Evolutionary conservation across 805 yeast genomes (phyloP).

Genomic region (Hanseniaspora nectarophila): DNA sequence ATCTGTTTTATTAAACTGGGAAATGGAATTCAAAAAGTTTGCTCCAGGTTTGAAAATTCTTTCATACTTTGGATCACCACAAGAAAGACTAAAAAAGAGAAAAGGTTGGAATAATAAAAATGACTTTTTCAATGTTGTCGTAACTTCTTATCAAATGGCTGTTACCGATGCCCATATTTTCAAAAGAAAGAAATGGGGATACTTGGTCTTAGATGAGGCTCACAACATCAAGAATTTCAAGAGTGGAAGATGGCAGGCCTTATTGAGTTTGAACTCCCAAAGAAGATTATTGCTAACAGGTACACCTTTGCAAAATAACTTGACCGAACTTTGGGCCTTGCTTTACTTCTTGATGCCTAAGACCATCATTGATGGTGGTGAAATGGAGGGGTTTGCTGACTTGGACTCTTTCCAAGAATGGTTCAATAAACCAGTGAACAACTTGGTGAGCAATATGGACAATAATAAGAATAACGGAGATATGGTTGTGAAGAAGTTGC

Average conservation of each 20-base stretch:
- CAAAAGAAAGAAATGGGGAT: conserved; percentile 85
- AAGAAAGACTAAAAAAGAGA: conserved; percentile 88
- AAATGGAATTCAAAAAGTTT: conserved; percentile 95
- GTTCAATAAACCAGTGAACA: conserved; percentile 97
- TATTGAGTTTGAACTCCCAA: conserved; percentile 84
- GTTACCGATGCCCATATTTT: conserved; percentile 93
- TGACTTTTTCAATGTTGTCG: conserved; percentile 90
- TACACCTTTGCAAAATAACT: conserved; percentile 90
- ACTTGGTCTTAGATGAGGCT: conserved; percentile 95
- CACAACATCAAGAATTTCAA: conserved; percentile 94
- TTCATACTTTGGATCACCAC: conserved; percentile 94
- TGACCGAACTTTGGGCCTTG: conserved; percentile 92
- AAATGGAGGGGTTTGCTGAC: conserved; percentile 79
- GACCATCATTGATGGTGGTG: conserved; percentile 50
- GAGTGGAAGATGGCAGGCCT: conserved; percentile 93
- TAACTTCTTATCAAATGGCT: conserved; percentile 93
- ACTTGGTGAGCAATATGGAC: conserved; percentile 37
- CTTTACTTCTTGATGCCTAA: conserved; percentile 92
- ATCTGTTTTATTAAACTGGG: conserved; percentile 96
- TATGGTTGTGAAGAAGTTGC: conserved; percentile 75
- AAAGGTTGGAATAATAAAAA: conserved; percentile 90
- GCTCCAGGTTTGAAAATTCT: conserved; percentile 95
- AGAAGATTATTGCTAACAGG: conserved; percentile 83
- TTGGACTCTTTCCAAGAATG: conserved; percentile 92
- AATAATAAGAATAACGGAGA: conserved; percentile 61